Base-by-base conservation (phyloP, 805 yeast genomes). In the Starmerella ratchasimensis region DNA sequence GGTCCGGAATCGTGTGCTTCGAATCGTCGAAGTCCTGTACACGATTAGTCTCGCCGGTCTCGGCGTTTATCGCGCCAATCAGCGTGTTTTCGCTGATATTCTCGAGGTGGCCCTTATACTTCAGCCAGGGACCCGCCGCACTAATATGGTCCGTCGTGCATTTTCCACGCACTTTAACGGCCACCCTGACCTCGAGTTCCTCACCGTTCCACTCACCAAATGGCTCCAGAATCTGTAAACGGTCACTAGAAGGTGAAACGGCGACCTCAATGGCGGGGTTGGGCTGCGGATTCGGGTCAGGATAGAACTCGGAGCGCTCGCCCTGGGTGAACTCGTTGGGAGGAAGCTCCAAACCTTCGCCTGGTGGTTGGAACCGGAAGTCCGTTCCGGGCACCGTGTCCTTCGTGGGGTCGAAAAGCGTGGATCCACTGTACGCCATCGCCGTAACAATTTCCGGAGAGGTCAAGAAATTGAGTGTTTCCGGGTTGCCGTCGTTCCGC, bases 81-180 rank as follows among this genome's bases (percentile, higher is more conserved):
- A 88, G 68, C 10, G 97, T 90, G 66, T 88, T 88, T 64, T 90
- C 72, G 8, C 95, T 80, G 50, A 88, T 90, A 64, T 88, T 88
- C 58, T 88, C 95, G 54, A 88, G 69, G 57, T 88, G 98, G 29
- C 98, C 98, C 66, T 90, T 90, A 67, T 90, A 88, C 67, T 90
- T 90, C 63, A 88, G 72, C 98, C 98, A 88, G 13, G 78, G 93
- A 55, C 98, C 98, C 32, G 98, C 98, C 36, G 97, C 97, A 19
- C 96, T 84, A 51, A 88, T 90, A 59, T 88, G 98, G 60, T 88
- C 98, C 27, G 98, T 88, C 29, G 98, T 88, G 69, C 97, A 90
- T 62, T 88, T 88, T 47, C 98, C 98, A 63, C 83, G 88, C 32
- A 90, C 97, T 63, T 88, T 88, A 56, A 88, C 62, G 44, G 86